Percentiles rank a stretch among this genome's conserved stretches.
These are phyloP conservation scores for Vitis hybrid DNA, from an alignment of 177 flowering plant genomes.

Conservation along the genomic window DNA sequence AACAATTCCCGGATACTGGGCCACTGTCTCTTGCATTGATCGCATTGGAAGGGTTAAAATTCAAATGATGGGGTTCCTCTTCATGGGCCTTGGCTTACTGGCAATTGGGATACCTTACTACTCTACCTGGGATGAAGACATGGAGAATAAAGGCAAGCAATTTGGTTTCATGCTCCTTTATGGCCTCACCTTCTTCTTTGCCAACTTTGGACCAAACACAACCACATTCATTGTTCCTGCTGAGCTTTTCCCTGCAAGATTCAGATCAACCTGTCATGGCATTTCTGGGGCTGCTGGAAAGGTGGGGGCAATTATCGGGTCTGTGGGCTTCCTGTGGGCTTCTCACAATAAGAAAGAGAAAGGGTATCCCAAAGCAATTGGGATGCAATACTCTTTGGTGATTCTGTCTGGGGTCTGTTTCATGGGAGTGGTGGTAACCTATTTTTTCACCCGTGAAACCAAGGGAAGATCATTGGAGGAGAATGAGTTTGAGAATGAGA, in stretches of 20 bases:
- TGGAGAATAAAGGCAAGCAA: slow-evolving; percentile 1
- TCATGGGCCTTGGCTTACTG: slow-evolving; percentile 37
- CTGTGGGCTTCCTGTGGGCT: slow-evolving; percentile 53
- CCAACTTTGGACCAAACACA: slow-evolving; percentile 66
- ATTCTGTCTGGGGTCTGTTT: slow-evolving; percentile 40
- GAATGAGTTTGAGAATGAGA: slow-evolving; percentile 59
- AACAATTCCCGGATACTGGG: slow-evolving; percentile 60
- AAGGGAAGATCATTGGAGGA: slow-evolving; percentile 63
- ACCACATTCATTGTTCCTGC: slow-evolving; percentile 69
- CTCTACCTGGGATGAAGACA: slow-evolving; percentile 10
- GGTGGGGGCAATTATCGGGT: slow-evolving; percentile 59
- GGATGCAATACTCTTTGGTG: slow-evolving; percentile 33
- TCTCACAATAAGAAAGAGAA: slow-evolving; percentile 18
- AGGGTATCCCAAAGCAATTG: slow-evolving; percentile 22
- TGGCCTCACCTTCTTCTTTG: slow-evolving; percentile 57
- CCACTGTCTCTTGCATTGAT: slow-evolving; percentile 54
- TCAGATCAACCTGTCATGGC: slow-evolving; percentile 69
- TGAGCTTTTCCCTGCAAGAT: slow-evolving; percentile 64
- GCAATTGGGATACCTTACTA: slow-evolving; percentile 39
- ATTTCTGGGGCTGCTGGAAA: slow-evolving; percentile 62
- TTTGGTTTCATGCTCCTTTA: slow-evolving; percentile 44
- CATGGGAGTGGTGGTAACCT: slow-evolving; percentile 40
- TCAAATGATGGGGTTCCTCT: slow-evolving; percentile 49
- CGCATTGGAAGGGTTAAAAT: slow-evolving; percentile 48
- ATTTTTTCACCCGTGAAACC: slow-evolving; percentile 44